Evolutionary conservation across 768 basidiomycete species (phyloP), one percentile per base, ranked within the genome.

Genomic region (Russula vinacea): DNA sequence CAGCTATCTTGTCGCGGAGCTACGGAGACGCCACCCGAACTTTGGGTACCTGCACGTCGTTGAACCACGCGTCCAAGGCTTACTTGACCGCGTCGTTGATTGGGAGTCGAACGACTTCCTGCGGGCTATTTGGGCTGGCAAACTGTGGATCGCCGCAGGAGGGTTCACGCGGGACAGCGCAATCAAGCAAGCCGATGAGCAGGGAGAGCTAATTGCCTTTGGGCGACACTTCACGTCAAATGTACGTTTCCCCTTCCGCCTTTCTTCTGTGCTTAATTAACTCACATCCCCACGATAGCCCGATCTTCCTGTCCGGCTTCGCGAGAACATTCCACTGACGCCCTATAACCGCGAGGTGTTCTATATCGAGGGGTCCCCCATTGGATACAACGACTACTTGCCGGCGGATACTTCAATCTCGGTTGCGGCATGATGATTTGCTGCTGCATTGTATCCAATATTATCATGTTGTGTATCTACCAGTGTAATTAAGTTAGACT

Each of bases 151-250:
- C 54, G 74, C 73, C 10, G 77, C 79, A 5, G 81, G 81, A 17
- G 80, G 78, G 3, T 78, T 81, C 66, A 76, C 74, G 1, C 73
- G 78, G 2, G 75, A 80, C 47, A 70, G 68, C 0, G 83, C 81
- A 0, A 58, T 81, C 3, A 66, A 71, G 26, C 68, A 67, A 0
- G 81, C 78, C 1, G 77, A 81, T 49, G 69, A 69, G 55, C 58
- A 70, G 14, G 73, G 70, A 5, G 70, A 74, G 10, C 61, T 78
- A 14, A 66, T 79, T 60, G 76, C 77, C 0, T 79, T 76, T 32
- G 79, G 76, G 2, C 69, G 79, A 29, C 59, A 62, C 16, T 79
- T 33, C 54, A 61, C 58, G 14, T 65, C 60, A 6, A 79, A 78
- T 56, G 78, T 80, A 62, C 39, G 55, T 42, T 42, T 52, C 10